Evolutionary conservation across 352 stramenopile genomes (phyloP).

Genomic region (Pythium coloratum): DNA sequence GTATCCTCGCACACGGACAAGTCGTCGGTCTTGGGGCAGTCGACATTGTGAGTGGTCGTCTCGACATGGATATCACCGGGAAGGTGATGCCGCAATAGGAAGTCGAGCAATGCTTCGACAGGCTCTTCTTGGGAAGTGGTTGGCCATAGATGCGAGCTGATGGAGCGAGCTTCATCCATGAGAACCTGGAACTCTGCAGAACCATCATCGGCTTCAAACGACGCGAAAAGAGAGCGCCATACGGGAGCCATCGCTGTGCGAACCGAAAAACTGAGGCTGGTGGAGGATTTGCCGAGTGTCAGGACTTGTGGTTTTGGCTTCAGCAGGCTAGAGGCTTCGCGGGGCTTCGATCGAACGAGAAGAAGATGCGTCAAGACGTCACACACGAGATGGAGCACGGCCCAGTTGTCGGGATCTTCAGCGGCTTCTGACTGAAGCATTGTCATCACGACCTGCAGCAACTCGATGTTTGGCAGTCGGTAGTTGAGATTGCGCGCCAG

Average conservation of each 20-base stretch:
- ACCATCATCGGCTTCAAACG: constrained; percentile 1
- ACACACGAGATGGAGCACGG: background rate
- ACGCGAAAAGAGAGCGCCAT: background rate
- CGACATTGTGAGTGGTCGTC: background rate
- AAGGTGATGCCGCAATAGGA: constrained; percentile 4
- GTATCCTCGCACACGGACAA: background rate
- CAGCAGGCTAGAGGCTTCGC: background rate
- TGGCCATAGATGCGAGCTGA: background rate
- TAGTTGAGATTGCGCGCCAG: background rate
- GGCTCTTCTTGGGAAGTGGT: background rate
- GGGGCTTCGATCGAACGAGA: background rate
- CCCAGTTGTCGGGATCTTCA: background rate
- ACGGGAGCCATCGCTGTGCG: background rate
- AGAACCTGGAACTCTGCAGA: background rate
- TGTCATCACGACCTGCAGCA: background rate
- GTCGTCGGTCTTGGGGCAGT: background rate
- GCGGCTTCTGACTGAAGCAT: background rate
- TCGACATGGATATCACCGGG: background rate
- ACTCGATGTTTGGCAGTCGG: background rate
- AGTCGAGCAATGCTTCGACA: background rate
- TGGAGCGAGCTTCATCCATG: background rate
- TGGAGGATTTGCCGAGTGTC: background rate
- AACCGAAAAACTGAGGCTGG: background rate
- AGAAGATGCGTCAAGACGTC: background rate
- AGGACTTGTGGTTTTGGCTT: background rate